These are phyloP conservation scores for Erythrophleum ivorense DNA, from an alignment of 331 rosid species.

Conservation along the genomic window DNA sequence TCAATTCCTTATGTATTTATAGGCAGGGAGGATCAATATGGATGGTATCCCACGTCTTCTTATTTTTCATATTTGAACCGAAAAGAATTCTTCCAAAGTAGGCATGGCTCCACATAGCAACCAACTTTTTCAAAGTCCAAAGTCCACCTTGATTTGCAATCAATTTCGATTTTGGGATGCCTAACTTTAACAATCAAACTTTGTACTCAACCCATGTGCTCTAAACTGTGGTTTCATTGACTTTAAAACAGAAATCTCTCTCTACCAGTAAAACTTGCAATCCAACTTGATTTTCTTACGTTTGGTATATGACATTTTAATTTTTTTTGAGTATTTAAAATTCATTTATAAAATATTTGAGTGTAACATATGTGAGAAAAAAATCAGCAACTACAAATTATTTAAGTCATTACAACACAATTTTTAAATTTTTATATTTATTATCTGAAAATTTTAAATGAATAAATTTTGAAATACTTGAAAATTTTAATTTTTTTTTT, in stretches of 20 bases:
- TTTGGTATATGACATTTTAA: no score
- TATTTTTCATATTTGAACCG: not conserved
- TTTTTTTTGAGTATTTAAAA: no score
- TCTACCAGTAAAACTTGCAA: not conserved
- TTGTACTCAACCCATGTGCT: constrained; percentile 29
- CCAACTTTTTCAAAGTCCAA: not conserved
- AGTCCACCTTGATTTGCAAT: constrained; percentile 14
- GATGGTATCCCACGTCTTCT: not conserved
- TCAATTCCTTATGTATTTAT: constrained; percentile 19
- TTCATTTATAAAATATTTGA: no score
- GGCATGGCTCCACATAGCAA: constrained; percentile 22
- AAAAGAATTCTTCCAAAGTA: constrained; percentile 15
- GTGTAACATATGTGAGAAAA: no score
- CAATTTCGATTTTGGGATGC: not conserved
- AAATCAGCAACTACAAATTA: no score
- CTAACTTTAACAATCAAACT: constrained; percentile 26
- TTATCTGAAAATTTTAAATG: no score
- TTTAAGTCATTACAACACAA: no score
- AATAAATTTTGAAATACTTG: no score
- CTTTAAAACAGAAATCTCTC: not conserved
- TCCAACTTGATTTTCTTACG: no score
- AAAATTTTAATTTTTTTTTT: no score
- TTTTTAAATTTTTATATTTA: no score
- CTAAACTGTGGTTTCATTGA: constrained; percentile 1
- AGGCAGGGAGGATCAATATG: constrained; percentile 22